phyloP scores from a whole-genome alignment of 2,329 filamentous ascomycete species.

The Verticillium dahliae region DNA sequence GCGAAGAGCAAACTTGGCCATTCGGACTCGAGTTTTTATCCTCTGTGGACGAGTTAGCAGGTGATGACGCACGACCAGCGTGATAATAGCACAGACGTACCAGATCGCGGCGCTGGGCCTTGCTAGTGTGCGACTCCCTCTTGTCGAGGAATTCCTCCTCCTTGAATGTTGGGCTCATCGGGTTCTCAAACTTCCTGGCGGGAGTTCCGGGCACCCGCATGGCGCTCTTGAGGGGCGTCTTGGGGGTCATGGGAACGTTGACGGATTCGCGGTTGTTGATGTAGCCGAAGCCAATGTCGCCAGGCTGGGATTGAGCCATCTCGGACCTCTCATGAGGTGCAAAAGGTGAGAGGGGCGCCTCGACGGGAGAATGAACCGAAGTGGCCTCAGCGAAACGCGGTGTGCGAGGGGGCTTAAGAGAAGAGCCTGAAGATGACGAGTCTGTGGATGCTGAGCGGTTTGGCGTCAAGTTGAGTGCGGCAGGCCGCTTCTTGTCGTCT shows the following conservation, averaged over 20 bases:
- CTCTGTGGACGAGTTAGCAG: slow-evolving; percentile 50
- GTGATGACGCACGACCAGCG: not conserved
- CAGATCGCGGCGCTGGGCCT: slow-evolving; percentile 79
- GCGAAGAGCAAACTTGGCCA: slow-evolving; percentile 93
- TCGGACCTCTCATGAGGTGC: slow-evolving; percentile 45
- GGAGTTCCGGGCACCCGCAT: slow-evolving; percentile 82
- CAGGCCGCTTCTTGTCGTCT: slow-evolving; percentile 51
- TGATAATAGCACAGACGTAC: slow-evolving; percentile 47
- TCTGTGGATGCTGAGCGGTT: slow-evolving; percentile 40
- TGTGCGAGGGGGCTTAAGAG: slow-evolving; percentile 62
- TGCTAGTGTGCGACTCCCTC: slow-evolving; percentile 72
- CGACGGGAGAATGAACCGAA: slow-evolving; percentile 69
- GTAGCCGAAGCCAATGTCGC: slow-evolving; percentile 90
- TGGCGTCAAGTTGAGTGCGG: slow-evolving; percentile 47
- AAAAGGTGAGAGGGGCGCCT: slow-evolving; percentile 50
- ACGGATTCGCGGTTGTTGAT: slow-evolving; percentile 58
- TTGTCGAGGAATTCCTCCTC: slow-evolving; percentile 86
- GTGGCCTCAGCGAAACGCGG: slow-evolving; percentile 79
- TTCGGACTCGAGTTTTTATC: slow-evolving; percentile 82
- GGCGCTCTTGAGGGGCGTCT: slow-evolving; percentile 81
- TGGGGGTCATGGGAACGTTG: slow-evolving; percentile 60
- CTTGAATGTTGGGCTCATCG: slow-evolving; percentile 82
- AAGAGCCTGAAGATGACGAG: slow-evolving; percentile 46
- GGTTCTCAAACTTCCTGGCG: slow-evolving; percentile 64
- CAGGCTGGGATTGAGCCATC: slow-evolving; percentile 62